These are phyloP conservation scores for Chenopodium album DNA, from an alignment of 148 eudicot genomes.

Conservation along the genomic window DNA sequence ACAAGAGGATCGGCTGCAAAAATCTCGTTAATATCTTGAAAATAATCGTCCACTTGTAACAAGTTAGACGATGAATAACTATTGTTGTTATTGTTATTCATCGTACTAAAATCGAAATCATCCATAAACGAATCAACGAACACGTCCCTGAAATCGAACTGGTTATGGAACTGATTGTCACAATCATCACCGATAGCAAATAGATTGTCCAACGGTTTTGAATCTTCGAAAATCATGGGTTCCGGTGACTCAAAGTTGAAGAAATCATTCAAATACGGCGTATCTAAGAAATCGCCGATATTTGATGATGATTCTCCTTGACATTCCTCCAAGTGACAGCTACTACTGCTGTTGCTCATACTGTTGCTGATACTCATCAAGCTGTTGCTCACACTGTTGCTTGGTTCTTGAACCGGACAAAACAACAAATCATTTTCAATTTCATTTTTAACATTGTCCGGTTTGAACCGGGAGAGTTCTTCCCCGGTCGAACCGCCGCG, in stretches of 20 bases:
- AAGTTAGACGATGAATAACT: not conserved
- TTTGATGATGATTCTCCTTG: constrained; percentile 27
- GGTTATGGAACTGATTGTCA: not conserved
- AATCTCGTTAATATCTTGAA: constrained; percentile 54
- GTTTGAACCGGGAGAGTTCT: constrained; percentile 29
- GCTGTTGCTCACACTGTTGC: not conserved
- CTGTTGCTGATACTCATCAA: too few species aligned
- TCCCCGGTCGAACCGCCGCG: constrained; percentile 20
- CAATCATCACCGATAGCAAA: not conserved
- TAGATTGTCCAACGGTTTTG: constrained; percentile 11
- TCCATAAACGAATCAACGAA: constrained; percentile 24
- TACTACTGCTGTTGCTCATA: not conserved
- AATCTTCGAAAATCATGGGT: constrained; percentile 34
- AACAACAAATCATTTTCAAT: not conserved
- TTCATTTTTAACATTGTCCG: not conserved
- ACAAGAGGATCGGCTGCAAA: constrained; percentile 43
- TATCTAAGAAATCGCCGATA: constrained; percentile 23
- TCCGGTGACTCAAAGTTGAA: constrained; percentile 51
- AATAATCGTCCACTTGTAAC: constrained; percentile 60
- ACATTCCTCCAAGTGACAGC: constrained; percentile 30
- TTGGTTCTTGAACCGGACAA: not conserved
- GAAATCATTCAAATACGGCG: constrained; percentile 39
- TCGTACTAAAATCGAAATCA: constrained; percentile 26
- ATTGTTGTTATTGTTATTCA: not conserved
- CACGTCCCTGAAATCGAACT: constrained; percentile 29